phyloP scores from a whole-genome alignment of 2,329 filamentous ascomycete species.

The Arachnomyces sp. region DNA sequence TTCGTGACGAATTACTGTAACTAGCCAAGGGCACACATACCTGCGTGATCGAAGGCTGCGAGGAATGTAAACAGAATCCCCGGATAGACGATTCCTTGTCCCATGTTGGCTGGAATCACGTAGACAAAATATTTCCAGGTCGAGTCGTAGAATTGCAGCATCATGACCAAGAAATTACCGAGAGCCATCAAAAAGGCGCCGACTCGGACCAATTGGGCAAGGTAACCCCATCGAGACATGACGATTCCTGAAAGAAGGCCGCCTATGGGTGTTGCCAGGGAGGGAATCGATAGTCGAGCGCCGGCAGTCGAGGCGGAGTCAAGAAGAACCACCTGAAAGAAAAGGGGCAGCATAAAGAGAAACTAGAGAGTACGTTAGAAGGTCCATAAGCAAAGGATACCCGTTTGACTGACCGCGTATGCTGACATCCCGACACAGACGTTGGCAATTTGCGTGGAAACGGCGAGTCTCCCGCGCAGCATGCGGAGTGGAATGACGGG shows the following conservation, averaged over 20 bases:
- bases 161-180: constrained; percentile 36
- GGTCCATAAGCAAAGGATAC: not conserved
- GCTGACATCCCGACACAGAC: constrained; percentile 54
- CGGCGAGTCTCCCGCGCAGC: constrained; percentile 48
- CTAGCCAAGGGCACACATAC: constrained; percentile 31
- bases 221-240: constrained; percentile 42
- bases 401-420: constrained; percentile 49
- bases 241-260: constrained; percentile 38
- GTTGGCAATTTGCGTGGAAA: constrained; percentile 52
- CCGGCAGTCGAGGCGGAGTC: constrained; percentile 41
- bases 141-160: constrained; percentile 35
- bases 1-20: not conserved
- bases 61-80: constrained; percentile 54
- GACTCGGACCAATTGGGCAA: constrained; percentile 33
- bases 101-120: constrained; percentile 40
- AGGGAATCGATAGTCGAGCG: constrained; percentile 38
- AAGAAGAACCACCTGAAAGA: constrained; percentile 35
- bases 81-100: constrained; percentile 42
- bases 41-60: constrained; percentile 54
- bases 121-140: constrained; percentile 40
- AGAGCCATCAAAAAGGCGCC: constrained; percentile 38
- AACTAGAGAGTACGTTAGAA: constrained; percentile 21
- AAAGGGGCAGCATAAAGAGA: constrained; percentile 41
- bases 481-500: constrained; percentile 43
- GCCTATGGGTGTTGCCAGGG: constrained; percentile 38